These are phyloP conservation scores for Chaetoceros muelleri DNA, from an alignment of 108 stramenopile species.

Conservation along the genomic window DNA sequence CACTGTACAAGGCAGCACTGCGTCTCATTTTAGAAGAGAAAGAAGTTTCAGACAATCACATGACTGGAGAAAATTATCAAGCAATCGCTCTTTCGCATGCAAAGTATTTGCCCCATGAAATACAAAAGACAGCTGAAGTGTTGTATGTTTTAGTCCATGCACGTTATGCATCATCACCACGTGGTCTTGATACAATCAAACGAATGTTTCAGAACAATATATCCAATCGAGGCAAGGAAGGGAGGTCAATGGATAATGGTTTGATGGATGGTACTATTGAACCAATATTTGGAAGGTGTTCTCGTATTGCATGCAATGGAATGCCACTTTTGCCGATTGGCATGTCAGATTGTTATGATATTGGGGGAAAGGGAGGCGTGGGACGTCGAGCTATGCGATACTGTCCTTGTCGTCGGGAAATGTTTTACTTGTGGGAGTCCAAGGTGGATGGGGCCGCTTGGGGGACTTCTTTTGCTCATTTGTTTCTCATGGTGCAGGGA, in stretches of 20 bases:
- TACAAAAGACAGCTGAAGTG: conserved; percentile 35
- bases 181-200: conserved; percentile 40
- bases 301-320: conserved; percentile 25
- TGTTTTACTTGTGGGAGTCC: conserved; percentile 31
- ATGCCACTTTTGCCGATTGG: conserved; percentile 36
- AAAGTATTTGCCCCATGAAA: conserved; percentile 6
- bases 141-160: conserved; percentile 41
- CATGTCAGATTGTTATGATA: conserved; percentile 15
- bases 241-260: background rate
- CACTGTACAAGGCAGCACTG: conserved; percentile 14
- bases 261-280: background rate
- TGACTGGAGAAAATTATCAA: conserved; percentile 6
- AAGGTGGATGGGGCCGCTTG: conserved; percentile 46
- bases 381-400: background rate
- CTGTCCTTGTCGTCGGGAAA: conserved; percentile 11
- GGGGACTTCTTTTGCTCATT: conserved; percentile 39
- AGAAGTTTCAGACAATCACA: too few species aligned
- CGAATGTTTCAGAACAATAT: too few species aligned
- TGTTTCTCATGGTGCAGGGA: conserved; percentile 37
- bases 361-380: background rate
- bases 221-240: background rate
- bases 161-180: conserved; percentile 30
- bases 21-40: conserved; percentile 23
- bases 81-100: conserved; percentile 4
- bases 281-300: conserved; percentile 44